These are phyloP conservation scores for Pseudozyma flocculosa DNA, from an alignment of 1,284 basidiomycete species.

Conservation along the genomic window DNA sequence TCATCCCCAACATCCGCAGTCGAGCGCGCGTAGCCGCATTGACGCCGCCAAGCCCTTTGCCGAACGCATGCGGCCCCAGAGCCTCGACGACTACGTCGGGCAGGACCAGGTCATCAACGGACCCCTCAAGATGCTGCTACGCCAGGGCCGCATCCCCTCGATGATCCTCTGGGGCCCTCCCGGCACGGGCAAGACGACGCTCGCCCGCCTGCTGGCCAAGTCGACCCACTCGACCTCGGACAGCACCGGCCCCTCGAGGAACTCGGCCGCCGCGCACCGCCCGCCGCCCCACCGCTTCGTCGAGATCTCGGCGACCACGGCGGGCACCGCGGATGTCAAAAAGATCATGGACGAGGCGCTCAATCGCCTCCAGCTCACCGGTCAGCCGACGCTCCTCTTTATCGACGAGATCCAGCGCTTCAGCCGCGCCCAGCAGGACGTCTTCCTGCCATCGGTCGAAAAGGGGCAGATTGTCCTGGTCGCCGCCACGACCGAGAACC, in stretches of 20 bases:
- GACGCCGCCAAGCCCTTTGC: constrained; percentile 48
- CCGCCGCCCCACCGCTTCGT: constrained; percentile 40
- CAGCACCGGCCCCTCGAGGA: constrained; percentile 65
- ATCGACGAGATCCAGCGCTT: constrained; percentile 84
- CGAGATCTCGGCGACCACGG: constrained; percentile 60
- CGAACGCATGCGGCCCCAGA: constrained; percentile 49
- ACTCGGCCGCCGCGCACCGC: constrained; percentile 35
- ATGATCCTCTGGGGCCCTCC: constrained; percentile 56
- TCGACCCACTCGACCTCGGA: constrained; percentile 70
- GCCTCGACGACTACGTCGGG: constrained; percentile 49
- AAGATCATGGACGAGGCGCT: constrained; percentile 78
- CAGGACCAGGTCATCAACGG: constrained; percentile 44
- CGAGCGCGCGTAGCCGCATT: constrained; percentile 11
- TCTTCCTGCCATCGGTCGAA: constrained; percentile 30
- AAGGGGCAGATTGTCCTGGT: constrained; percentile 63
- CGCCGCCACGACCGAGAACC: constrained; percentile 89
- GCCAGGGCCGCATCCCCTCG: constrained; percentile 44
- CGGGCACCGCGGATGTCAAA: constrained; percentile 76
- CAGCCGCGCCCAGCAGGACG: constrained; percentile 76
- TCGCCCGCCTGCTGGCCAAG: constrained; percentile 71
- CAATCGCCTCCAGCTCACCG: constrained; percentile 69
- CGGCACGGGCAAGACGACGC: constrained; percentile 71
- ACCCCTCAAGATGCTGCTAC: constrained; percentile 43
- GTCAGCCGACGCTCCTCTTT: constrained; percentile 72
- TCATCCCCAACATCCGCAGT: background rate